Percentiles rank a stretch among this genome's conserved stretches.
Evolutionary conservation across 1,284 basidiomycete species (phyloP).

Genomic region (Neotropicomus parvogracilis): DNA sequence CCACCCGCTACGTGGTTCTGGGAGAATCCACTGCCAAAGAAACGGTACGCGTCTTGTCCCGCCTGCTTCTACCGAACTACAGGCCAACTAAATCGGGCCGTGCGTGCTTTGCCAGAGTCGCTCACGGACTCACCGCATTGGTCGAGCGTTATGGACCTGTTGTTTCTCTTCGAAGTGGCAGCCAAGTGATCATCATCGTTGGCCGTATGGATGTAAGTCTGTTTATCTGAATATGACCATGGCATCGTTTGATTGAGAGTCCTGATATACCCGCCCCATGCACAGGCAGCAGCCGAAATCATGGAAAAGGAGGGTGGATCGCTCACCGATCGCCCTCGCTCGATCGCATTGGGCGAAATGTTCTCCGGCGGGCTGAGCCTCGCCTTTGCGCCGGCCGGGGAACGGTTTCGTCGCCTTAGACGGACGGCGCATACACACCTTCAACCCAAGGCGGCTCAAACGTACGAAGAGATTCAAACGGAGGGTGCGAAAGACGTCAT

Average conservation of each 20-base stretch:
- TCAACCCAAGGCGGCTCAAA: constrained; percentile 33
- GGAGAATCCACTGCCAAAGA: constrained; percentile 25
- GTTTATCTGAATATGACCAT: too few species aligned
- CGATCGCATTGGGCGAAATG: constrained; percentile 29
- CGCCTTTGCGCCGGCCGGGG: constrained; percentile 23
- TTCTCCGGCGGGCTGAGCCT: constrained; percentile 25
- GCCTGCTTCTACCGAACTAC: neutral
- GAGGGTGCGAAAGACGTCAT: constrained; percentile 36
- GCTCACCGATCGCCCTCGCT: constrained; percentile 33
- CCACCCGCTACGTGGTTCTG: constrained; percentile 30
- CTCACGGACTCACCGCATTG: too few species aligned
- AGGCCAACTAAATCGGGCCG: too few species aligned
- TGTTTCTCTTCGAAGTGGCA: constrained; percentile 26
- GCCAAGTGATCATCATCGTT: too few species aligned
- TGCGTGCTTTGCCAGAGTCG: too few species aligned
- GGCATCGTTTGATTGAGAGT: too few species aligned
- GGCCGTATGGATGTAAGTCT: neutral
- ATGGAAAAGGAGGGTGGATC: constrained; percentile 36
- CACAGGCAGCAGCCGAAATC: constrained; percentile 26
- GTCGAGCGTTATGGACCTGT: too few species aligned
- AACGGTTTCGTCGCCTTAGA: constrained; percentile 30
- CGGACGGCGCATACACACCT: constrained; percentile 38
- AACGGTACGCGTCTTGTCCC: too few species aligned
- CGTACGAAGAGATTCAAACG: constrained; percentile 37
- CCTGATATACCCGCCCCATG: neutral